Evolutionary conservation across 495 filamentous ascomycete species (phyloP).

Genomic region (Hypoxylon trugodes): DNA sequence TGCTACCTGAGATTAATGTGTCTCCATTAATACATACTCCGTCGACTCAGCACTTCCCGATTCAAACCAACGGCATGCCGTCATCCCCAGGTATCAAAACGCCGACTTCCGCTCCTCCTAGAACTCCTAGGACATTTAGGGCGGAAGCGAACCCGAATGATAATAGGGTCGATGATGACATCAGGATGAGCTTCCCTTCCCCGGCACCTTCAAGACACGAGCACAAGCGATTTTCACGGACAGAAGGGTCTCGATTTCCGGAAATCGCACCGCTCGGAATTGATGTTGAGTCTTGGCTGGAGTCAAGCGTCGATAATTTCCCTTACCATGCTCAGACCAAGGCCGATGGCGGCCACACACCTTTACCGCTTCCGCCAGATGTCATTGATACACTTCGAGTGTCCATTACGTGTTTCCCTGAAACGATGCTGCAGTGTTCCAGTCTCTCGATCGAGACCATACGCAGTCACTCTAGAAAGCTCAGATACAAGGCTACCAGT

Average conservation of each 20-base stretch:
- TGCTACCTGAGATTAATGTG: conserved; percentile 35
- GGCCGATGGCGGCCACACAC: conserved; percentile 28
- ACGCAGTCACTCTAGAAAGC: conserved; percentile 53
- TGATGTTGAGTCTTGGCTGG: conserved; percentile 43
- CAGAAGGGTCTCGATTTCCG: conserved; percentile 6
- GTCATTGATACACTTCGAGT: conserved; percentile 53
- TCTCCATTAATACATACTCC: conserved; percentile 18
- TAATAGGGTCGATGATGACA: neutral
- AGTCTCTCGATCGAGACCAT: conserved; percentile 58
- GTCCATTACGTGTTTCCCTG: conserved; percentile 53
- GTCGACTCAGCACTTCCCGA: neutral
- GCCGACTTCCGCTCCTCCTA: neutral
- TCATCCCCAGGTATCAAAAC: conserved; percentile 5
- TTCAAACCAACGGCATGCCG: neutral
- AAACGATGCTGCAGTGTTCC: conserved; percentile 55
- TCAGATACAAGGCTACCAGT: conserved; percentile 42
- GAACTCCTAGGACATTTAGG: neutral
- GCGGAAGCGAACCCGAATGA: neutral
- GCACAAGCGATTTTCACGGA: neutral
- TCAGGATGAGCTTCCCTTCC: neutral
- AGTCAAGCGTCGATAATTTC: conserved; percentile 39
- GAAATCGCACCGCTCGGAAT: conserved; percentile 36
- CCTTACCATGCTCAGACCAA: conserved; percentile 34
- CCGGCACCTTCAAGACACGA: neutral
- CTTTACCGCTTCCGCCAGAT: conserved; percentile 51